A percentile compares a stretch with the other conserved stretches of the same genome.
phyloP scores from a whole-genome alignment of 2,329 filamentous ascomycete genomes.

The Chaetomium sp. region DNA sequence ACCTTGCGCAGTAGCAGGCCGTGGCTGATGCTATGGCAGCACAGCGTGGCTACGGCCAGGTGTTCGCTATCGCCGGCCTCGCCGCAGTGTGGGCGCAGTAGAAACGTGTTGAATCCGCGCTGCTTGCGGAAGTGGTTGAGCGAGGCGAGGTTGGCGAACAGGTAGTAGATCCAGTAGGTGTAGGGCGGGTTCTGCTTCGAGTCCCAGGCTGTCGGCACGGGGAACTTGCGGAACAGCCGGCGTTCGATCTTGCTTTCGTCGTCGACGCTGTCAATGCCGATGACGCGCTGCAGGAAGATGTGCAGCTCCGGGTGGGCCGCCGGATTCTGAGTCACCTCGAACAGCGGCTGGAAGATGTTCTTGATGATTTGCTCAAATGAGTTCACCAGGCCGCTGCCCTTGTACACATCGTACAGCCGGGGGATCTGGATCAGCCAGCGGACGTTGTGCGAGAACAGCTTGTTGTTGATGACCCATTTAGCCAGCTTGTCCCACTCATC shows the following conservation, averaged over 20 bases:
- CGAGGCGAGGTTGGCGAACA: slow-evolving; percentile 89
- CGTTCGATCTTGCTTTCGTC: slow-evolving; percentile 97
- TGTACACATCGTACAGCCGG: slow-evolving; percentile 92
- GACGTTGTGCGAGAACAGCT: slow-evolving; percentile 94
- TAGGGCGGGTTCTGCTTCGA: slow-evolving; percentile 96
- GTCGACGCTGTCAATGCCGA: slow-evolving; percentile 96
- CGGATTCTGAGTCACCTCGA: slow-evolving; percentile 87
- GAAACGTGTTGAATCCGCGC: slow-evolving; percentile 91
- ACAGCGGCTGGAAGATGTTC: slow-evolving; percentile 90
- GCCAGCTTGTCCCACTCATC: slow-evolving; percentile 98
- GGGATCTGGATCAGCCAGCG: slow-evolving; percentile 96
- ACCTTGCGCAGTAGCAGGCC: slow-evolving; percentile 89
- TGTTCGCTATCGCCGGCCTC: slow-evolving; percentile 97
- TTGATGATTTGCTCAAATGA: slow-evolving; percentile 84
- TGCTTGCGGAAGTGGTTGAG: slow-evolving; percentile 87
- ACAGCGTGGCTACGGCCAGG: slow-evolving; percentile 81
- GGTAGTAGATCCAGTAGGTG: slow-evolving; percentile 98
- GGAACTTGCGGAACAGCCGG: slow-evolving; percentile 91
- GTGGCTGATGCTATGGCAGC: slow-evolving; percentile 95
- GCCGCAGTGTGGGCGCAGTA: slow-evolving; percentile 88
- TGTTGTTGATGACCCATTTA: slow-evolving; percentile 96
- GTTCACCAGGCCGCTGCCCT: slow-evolving; percentile 76
- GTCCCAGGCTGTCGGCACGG: slow-evolving; percentile 79
- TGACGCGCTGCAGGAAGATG: slow-evolving; percentile 87
- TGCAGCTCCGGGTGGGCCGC: slow-evolving; percentile 85